phyloP scores from a whole-genome alignment of 129 eudicot genomes.

The Daucus carota region DH1_v3.0 NC_030388.2:22030001-22030500 shows the following conservation, averaged over 20 bases:
- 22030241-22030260: background rate
- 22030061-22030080: background rate
- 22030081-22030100: background rate
- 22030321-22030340: background rate
- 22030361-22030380: background rate
- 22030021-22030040: no score
- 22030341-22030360: background rate
- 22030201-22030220: slow-evolving; percentile 46
- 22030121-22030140: slow-evolving; percentile 36
- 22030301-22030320: background rate
- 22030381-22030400: background rate
- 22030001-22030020: no score
- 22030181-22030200: slow-evolving; percentile 29
- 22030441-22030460: background rate
- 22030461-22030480: background rate
- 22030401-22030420: background rate
- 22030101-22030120: slow-evolving; percentile 8
- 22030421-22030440: background rate
- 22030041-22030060: background rate
- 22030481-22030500: background rate
- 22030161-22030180: slow-evolving; percentile 42
- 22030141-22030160: slow-evolving; percentile 63
- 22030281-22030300: background rate
- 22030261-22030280: background rate
- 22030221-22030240: background rate